These are phyloP conservation scores for Hydnomerulius pinastri DNA, from an alignment of 768 basidiomycete genomes.

Conservation along the genomic window DNA sequence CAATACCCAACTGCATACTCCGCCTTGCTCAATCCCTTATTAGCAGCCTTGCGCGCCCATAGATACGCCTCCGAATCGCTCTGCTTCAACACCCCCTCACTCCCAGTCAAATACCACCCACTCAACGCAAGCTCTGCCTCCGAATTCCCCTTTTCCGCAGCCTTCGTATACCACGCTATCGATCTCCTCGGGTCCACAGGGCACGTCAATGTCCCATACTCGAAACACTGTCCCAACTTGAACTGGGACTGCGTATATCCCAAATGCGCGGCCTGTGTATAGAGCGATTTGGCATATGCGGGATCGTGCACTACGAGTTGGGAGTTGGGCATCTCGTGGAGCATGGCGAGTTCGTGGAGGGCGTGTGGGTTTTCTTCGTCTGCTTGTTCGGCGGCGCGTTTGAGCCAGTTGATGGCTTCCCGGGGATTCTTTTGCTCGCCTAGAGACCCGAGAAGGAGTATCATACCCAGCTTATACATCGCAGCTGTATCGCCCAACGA, in stretches of 20 bases:
- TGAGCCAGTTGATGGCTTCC: conserved; percentile 93
- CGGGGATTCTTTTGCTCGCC: conserved; percentile 83
- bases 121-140: conserved; percentile 95
- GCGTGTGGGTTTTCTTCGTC: conserved; percentile 99
- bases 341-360: conserved; percentile 88
- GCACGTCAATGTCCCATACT: conserved; percentile 87
- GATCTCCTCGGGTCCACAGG: conserved; percentile 91
- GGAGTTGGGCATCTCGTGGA: conserved; percentile 74
- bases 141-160: conserved; percentile 93
- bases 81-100: conserved; percentile 94
- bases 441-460: conserved; percentile 81
- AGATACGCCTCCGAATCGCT: conserved; percentile 98
- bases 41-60: conserved; percentile 95
- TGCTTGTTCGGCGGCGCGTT: conserved; percentile 93
- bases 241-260: conserved; percentile 94
- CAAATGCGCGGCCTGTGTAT: conserved; percentile 88
- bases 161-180: conserved; percentile 98
- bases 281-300: conserved; percentile 79
- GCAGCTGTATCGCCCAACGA: conserved; percentile 95
- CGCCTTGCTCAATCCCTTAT: conserved; percentile 94
- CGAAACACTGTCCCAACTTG: conserved; percentile 94
- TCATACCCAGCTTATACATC: conserved; percentile 99
- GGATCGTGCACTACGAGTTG: conserved; percentile 78
- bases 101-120: conserved; percentile 98
- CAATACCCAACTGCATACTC: conserved; percentile 99